These are phyloP conservation scores for Plasmopara halstedii DNA, from an alignment of 352 stramenopile species.

Conservation along the genomic window DNA sequence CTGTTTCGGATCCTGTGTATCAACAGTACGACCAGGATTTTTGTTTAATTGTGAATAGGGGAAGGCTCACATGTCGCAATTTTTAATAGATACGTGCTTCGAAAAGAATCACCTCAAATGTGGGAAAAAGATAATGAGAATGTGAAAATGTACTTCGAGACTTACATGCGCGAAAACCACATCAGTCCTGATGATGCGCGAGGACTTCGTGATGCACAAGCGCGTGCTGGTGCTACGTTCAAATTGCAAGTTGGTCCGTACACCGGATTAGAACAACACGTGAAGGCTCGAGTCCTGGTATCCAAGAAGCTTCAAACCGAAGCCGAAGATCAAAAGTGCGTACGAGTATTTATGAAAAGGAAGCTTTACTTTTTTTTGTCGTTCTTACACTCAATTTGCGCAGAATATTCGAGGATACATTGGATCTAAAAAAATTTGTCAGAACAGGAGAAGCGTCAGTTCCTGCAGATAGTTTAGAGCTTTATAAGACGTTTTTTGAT, in stretches of 20 bases:
- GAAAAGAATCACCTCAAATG: conserved; percentile 43
- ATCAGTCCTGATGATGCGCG: conserved; percentile 62
- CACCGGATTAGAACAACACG: conserved; percentile 67
- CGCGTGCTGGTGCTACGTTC: conserved; percentile 66
- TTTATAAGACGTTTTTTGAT: conserved; percentile 81
- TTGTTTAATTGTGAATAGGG: background rate
- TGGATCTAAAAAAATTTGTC: conserved; percentile 66
- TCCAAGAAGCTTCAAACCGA: conserved; percentile 74
- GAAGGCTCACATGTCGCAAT: background rate
- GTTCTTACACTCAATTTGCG: too few species aligned
- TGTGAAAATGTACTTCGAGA: conserved; percentile 74
- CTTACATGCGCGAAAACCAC: conserved; percentile 69
- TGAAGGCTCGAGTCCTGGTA: conserved; percentile 72
- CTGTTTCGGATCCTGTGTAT: conserved; percentile 45
- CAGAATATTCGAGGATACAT: conserved; percentile 60
- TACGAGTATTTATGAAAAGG: background rate
- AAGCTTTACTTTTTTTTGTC: background rate
- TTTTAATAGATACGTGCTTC: conserved; percentile 51
- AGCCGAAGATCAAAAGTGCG: conserved; percentile 48
- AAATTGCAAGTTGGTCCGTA: conserved; percentile 73
- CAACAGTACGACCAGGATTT: conserved; percentile 33
- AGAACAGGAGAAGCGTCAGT: conserved; percentile 40
- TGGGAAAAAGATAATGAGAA: conserved; percentile 80
- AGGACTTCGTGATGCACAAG: conserved; percentile 55
- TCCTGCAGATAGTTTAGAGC: conserved; percentile 52